Percentiles rank a stretch among this genome's conserved stretches.
These are phyloP conservation scores for Coprinellus micaceus DNA, from an alignment of 768 basidiomycete genomes.

Conservation along the genomic window DNA sequence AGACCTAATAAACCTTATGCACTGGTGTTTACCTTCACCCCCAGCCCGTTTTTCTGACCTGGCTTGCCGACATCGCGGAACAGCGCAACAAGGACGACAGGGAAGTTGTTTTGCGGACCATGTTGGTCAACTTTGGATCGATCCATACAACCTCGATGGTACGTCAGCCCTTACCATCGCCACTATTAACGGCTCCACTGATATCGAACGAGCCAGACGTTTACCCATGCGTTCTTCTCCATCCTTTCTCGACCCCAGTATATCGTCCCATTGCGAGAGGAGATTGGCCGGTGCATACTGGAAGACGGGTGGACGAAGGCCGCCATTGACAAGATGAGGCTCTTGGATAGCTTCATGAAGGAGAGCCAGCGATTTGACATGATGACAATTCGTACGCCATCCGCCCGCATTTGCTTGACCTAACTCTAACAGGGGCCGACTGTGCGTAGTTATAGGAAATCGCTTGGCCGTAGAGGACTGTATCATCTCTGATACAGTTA, in stretches of 20 bases:
- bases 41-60: slow-evolving; percentile 46
- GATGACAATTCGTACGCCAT: slow-evolving; percentile 7
- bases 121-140: slow-evolving; percentile 40
- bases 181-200: background rate
- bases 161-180: slow-evolving; percentile 10
- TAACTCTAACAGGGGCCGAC: too few species aligned
- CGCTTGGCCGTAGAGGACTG: slow-evolving; percentile 36
- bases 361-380: slow-evolving; percentile 12
- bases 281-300: slow-evolving; percentile 36
- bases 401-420: background rate
- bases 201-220: slow-evolving; percentile 22
- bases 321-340: slow-evolving; percentile 10
- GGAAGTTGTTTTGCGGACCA: slow-evolving; percentile 32
- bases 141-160: slow-evolving; percentile 43
- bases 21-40: too few species aligned
- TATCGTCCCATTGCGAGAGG: slow-evolving; percentile 34
- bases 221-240: slow-evolving; percentile 35
- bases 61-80: slow-evolving; percentile 41
- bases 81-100: slow-evolving; percentile 23
- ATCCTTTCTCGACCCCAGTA: slow-evolving; percentile 34
- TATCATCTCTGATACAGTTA: slow-evolving; percentile 38
- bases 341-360: slow-evolving; percentile 15
- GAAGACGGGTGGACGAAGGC: slow-evolving; percentile 31
- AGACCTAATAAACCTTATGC: too few species aligned
- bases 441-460: slow-evolving; percentile 20